Evolutionary conservation across 2,329 filamentous ascomycete genomes (phyloP).

Genomic region (Dissoconium aciculare): DNA sequence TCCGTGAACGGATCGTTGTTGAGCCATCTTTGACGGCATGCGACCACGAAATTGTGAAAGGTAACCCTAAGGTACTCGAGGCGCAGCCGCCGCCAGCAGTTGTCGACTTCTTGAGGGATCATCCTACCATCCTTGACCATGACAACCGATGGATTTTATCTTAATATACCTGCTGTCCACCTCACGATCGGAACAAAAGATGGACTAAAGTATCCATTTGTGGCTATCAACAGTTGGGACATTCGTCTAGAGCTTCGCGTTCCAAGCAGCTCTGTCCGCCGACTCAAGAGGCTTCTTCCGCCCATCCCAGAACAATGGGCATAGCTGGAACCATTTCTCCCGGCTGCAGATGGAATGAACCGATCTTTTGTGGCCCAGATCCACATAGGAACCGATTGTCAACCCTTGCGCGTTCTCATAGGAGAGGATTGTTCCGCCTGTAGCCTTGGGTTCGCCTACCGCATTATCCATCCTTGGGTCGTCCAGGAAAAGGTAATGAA

Average conservation of each 20-base stretch:
- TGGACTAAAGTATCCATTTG: no score
- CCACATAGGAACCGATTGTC: conserved; percentile 41
- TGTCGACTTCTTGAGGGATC: conserved; percentile 1
- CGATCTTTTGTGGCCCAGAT: conserved; percentile 27
- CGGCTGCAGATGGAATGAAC: conserved; percentile 24
- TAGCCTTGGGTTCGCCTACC: conserved; percentile 57
- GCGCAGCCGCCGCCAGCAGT: no score
- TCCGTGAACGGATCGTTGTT: no score
- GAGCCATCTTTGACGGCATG: no score
- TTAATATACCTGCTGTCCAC: no score
- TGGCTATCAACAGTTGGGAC: no score
- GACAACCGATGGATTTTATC: no score
- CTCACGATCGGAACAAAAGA: no score
- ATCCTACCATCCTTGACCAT: no score
- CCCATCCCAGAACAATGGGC: conserved; percentile 36
- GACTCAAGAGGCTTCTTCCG: conserved; percentile 14
- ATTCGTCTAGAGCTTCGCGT: no score
- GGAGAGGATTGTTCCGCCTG: conserved; percentile 52
- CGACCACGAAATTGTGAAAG: no score
- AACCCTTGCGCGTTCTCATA: conserved; percentile 65
- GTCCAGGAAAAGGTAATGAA: conserved; percentile 46
- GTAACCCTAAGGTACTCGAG: no score
- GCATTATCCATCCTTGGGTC: conserved; percentile 40
- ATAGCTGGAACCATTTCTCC: conserved; percentile 32
- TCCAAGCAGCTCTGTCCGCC: conserved; percentile 15